Percentiles rank a stretch among this genome's conserved stretches.
phyloP scores from a whole-genome alignment of 2,329 filamentous ascomycete species.

The Pestalotiopsis sp. region DNA sequence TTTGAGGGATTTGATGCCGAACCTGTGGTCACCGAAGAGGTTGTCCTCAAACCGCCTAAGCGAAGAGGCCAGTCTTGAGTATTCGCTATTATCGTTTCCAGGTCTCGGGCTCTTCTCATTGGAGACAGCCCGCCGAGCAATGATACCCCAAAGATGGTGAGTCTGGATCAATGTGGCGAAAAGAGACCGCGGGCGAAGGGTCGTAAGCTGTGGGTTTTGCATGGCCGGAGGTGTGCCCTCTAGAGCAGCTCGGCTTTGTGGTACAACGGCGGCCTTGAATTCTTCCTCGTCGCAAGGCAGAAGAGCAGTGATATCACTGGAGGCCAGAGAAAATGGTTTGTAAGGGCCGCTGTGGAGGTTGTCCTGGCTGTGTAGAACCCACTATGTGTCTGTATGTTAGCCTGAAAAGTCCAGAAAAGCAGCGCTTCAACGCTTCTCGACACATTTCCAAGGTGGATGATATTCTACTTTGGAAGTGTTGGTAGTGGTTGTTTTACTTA shows the following conservation, averaged over 20 bases:
- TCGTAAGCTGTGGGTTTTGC: constrained; percentile 45
- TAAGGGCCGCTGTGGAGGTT: constrained; percentile 56
- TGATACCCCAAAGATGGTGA: constrained; percentile 56
- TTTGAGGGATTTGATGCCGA: constrained; percentile 44
- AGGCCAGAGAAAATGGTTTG: constrained; percentile 53
- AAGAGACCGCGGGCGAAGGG: constrained; percentile 48
- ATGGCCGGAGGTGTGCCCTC: constrained; percentile 54
- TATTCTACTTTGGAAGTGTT: no score
- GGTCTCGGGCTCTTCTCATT: constrained; percentile 46
- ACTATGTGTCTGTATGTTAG: constrained; percentile 38
- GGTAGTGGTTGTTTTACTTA: constrained; percentile 31
- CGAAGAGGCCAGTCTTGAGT: constrained; percentile 43
- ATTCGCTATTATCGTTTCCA: constrained; percentile 51
- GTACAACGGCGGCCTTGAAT: constrained; percentile 50
- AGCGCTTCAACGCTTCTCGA: neutral
- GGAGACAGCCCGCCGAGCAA: constrained; percentile 50
- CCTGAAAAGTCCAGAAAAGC: neutral
- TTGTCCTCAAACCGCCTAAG: constrained; percentile 51
- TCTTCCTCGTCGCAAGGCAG: constrained; percentile 56
- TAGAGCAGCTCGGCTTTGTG: constrained; percentile 52
- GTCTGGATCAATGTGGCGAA: constrained; percentile 59
- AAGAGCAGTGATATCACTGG: constrained; percentile 56
- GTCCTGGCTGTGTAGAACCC: constrained; percentile 63
- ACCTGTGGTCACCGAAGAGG: constrained; percentile 50
- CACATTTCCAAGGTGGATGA: no score